Conservation (phyloP, 1,284 basidiomycete genomes). For the Papiliotrema nemorosa region DNA sequence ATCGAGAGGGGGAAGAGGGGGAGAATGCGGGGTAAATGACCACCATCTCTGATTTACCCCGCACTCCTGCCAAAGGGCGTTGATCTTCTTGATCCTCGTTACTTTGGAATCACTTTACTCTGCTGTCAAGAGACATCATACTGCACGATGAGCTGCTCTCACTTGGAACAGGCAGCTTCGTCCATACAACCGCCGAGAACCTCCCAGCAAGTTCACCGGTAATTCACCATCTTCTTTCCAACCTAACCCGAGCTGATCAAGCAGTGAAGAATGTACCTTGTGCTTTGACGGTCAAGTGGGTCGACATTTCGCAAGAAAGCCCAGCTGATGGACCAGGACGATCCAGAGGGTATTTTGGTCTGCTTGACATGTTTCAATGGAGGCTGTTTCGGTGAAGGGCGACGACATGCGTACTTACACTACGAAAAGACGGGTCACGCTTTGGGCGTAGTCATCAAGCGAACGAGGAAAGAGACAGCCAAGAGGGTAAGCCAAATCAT, state of each 20-base stretch:
- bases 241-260: conserved; percentile 7
- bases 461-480: conserved; percentile 64
- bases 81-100: too few relatives aligned
- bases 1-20: too few relatives aligned
- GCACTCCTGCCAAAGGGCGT: too few relatives aligned
- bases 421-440: conserved; percentile 66
- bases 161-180: conserved; percentile 24
- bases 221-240: conserved; percentile 7
- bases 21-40: too few relatives aligned
- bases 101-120: too few relatives aligned
- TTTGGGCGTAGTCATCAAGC: conserved; percentile 77
- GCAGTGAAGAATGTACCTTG: conserved; percentile 61
- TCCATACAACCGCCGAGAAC: conserved; percentile 32
- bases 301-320: not conserved
- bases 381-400: conserved; percentile 61
- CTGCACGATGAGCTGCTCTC: conserved; percentile 35
- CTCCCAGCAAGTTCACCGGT: conserved; percentile 48
- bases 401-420: conserved; percentile 70
- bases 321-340: conserved; percentile 56
- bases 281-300: conserved; percentile 90
- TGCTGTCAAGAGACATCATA: too few relatives aligned
- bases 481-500: conserved; percentile 58
- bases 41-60: too few relatives aligned
- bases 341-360: conserved; percentile 74
- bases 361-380: conserved; percentile 94